Evolutionary conservation across 495 filamentous ascomycete genomes (phyloP).

Genomic region (Aspergillus homomorphus): DNA sequence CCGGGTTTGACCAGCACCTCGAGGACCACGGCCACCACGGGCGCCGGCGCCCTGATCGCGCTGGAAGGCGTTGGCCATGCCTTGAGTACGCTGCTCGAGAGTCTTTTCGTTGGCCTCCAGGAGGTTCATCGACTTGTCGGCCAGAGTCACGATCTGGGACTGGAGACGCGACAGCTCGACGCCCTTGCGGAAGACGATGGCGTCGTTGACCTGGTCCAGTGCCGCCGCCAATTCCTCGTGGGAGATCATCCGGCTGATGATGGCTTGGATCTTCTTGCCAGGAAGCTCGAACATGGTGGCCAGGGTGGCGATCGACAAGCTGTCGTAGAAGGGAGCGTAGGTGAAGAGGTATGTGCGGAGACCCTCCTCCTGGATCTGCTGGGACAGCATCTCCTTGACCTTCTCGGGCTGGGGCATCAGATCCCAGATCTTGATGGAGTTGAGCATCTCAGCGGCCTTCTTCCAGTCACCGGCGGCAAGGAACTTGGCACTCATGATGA

Average conservation of each 20-base stretch:
- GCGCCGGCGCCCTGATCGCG: conserved; percentile 74
- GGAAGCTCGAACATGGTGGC: conserved; percentile 94
- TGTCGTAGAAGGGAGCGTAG: conserved; percentile 99
- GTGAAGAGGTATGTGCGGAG: conserved; percentile 98
- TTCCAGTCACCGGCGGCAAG: conserved; percentile 98
- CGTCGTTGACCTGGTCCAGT: conserved; percentile 94
- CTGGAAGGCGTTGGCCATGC: conserved; percentile 92
- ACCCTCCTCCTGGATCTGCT: conserved; percentile 97
- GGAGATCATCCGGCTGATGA: conserved; percentile 99
- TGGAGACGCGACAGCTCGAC: conserved; percentile 96
- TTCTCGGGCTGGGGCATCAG: conserved; percentile 81
- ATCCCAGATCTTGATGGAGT: conserved; percentile 99
- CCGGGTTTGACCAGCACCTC: conserved; percentile 65
- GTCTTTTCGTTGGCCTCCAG: conserved; percentile 98
- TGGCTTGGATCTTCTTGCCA: conserved; percentile 82
- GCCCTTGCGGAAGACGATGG: conserved; percentile 98
- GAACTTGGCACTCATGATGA: conserved; percentile 97
- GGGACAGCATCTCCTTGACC: conserved; percentile 94
- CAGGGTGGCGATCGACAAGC: conserved; percentile 78
- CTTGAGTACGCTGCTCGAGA: conserved; percentile 93
- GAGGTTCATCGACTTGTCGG: conserved; percentile 91
- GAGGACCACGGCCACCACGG: conserved; percentile 62
- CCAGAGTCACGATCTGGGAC: conserved; percentile 87
- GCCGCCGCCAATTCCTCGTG: conserved; percentile 96
- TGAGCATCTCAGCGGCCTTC: conserved; percentile 86